Conservation (phyloP, 345 rosid species). For the Clausena lansium region DNA sequence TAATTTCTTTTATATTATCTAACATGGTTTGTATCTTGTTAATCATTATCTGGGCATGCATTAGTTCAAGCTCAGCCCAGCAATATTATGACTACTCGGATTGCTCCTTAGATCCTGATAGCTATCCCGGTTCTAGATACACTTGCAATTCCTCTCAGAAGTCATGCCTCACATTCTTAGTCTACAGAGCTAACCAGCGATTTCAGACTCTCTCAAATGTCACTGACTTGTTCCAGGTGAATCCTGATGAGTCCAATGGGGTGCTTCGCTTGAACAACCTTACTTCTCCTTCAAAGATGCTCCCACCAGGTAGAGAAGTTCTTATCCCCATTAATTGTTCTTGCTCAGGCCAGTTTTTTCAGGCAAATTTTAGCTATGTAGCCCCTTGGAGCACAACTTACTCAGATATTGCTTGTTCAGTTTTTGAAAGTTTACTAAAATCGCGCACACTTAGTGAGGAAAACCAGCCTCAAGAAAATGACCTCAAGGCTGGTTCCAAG, state of each 20-base stretch:
- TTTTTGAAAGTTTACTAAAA: constrained; percentile 47
- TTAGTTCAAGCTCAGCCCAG: constrained; percentile 27
- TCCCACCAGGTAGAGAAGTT: constrained; percentile 45
- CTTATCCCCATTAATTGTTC: constrained; percentile 42
- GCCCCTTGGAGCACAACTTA: constrained; percentile 23
- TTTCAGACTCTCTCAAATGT: constrained; percentile 35
- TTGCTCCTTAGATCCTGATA: constrained; percentile 26
- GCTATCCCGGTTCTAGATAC: constrained; percentile 46
- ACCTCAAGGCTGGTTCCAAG: constrained; percentile 20
- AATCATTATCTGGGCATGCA: constrained; percentile 13
- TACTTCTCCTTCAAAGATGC: constrained; percentile 17
- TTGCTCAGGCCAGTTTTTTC: constrained; percentile 37
- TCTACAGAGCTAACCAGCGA: constrained; percentile 40
- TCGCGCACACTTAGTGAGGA: constrained; percentile 24
- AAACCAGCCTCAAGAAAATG: constrained; percentile 23
- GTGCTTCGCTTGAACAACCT: constrained; percentile 33
- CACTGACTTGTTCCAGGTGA: constrained; percentile 33
- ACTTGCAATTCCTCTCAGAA: constrained; percentile 29
- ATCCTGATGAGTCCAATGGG: constrained; percentile 2
- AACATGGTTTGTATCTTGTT: constrained; percentile 35
- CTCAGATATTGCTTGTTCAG: constrained; percentile 38
- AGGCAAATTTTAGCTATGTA: constrained; percentile 24
- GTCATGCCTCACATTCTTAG: constrained; percentile 42
- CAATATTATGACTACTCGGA: constrained; percentile 37
- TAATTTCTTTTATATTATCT: neutral